Percentiles rank a stretch among this genome's conserved stretches.
phyloP scores from a whole-genome alignment of 2,329 filamentous ascomycete genomes.

The Colletotrichum aenigma region DNA sequence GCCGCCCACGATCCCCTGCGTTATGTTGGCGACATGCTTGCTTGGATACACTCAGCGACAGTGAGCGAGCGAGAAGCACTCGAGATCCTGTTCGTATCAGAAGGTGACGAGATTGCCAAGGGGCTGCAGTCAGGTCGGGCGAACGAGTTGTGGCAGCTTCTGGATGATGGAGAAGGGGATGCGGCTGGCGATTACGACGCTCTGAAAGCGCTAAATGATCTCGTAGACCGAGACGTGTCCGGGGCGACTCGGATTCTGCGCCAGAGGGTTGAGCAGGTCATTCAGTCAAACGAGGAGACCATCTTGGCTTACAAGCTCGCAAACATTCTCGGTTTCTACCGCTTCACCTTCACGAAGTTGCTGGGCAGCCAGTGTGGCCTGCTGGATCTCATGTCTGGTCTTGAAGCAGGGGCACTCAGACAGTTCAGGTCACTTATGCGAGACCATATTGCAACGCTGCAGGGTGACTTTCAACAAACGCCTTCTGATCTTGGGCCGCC shows the following conservation, averaged over 20 bases:
- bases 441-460: slow-evolving; percentile 78
- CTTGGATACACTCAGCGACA: slow-evolving; percentile 92
- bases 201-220: slow-evolving; percentile 77
- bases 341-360: slow-evolving; percentile 80
- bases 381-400: slow-evolving; percentile 67
- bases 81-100: slow-evolving; percentile 88
- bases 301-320: slow-evolving; percentile 88
- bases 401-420: slow-evolving; percentile 78
- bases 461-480: slow-evolving; percentile 71
- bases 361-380: slow-evolving; percentile 73
- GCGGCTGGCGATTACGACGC: slow-evolving; percentile 72
- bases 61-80: slow-evolving; percentile 94
- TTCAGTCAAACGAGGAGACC: slow-evolving; percentile 90
- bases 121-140: slow-evolving; percentile 81
- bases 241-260: slow-evolving; percentile 84
- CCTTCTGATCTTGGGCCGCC: slow-evolving; percentile 79
- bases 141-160: slow-evolving; percentile 81
- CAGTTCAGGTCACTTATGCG: slow-evolving; percentile 84
- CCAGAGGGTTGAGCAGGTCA: slow-evolving; percentile 88
- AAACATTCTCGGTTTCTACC: slow-evolving; percentile 90
- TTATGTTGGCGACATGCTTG: slow-evolving; percentile 96
- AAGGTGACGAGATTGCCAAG: slow-evolving; percentile 85
- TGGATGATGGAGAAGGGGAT: slow-evolving; percentile 61
- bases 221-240: slow-evolving; percentile 85
- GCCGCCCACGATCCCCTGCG: slow-evolving; percentile 89